Evolutionary conservation across 192 early-diverging fungal species (phyloP).

Genomic region (Backusella luteola): DNA sequence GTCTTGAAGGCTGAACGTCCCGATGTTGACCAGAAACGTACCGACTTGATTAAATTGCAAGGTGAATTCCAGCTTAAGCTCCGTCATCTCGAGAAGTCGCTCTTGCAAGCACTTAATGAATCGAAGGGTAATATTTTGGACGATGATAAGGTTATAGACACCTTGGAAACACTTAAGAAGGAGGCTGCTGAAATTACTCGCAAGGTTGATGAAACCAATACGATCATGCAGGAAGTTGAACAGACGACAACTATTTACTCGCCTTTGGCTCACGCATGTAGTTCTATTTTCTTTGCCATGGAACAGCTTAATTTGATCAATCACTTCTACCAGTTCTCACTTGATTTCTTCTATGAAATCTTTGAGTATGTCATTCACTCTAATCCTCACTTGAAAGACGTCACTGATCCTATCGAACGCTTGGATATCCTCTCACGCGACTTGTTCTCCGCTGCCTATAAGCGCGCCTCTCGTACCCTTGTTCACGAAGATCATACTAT

Average conservation of each 20-base stretch:
- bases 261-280: conserved; percentile 88
- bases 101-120: conserved; percentile 91
- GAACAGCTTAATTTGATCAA: conserved; percentile 88
- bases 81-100: conserved; percentile 88
- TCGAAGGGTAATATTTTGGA: conserved; percentile 97
- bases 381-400: conserved; percentile 62
- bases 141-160: conserved; percentile 92
- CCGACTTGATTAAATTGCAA: conserved; percentile 90
- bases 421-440: conserved; percentile 75
- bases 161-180: conserved; percentile 92
- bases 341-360: conserved; percentile 93
- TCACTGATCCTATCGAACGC: conserved; percentile 68
- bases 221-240: conserved; percentile 94
- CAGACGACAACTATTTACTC: conserved; percentile 86
- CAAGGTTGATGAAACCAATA: conserved; percentile 93
- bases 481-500: conserved; percentile 91
- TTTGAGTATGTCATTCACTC: conserved; percentile 84
- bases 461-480: conserved; percentile 77
- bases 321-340: conserved; percentile 98
- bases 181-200: conserved; percentile 93
- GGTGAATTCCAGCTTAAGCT: conserved; percentile 95
- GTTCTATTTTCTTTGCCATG: conserved; percentile 95
- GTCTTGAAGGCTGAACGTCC: conserved; percentile 94
- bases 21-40: conserved; percentile 91
- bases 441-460: conserved; percentile 81